A percentile compares a stretch with the other conserved stretches of the same genome.
Evolutionary conservation across 2,329 filamentous ascomycete species (phyloP).

Genomic region (Ascochyta pisi): DNA sequence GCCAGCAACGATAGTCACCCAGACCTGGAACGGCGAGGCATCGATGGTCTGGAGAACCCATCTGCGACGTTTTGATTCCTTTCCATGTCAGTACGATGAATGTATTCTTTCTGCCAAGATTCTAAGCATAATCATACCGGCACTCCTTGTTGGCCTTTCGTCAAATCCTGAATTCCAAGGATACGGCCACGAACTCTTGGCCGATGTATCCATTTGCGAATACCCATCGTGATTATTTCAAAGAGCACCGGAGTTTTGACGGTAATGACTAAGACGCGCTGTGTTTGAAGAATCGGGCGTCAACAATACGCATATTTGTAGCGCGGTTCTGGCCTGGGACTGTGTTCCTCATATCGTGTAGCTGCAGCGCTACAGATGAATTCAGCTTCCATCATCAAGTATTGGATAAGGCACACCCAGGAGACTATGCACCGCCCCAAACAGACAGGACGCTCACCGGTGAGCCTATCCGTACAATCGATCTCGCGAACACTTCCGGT

Average conservation of each 20-base stretch:
- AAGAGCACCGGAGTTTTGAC: too few species aligned
- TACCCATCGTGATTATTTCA: constrained; percentile 24
- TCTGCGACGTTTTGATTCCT: constrained; percentile 39
- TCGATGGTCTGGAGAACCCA: constrained; percentile 46
- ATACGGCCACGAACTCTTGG: constrained; percentile 34
- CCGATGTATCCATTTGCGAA: constrained; percentile 41
- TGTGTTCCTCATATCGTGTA: neutral
- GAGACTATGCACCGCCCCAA: constrained; percentile 13
- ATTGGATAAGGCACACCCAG: constrained; percentile 1
- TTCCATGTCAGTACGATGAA: neutral
- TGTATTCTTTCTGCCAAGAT: neutral
- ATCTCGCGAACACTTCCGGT: constrained; percentile 1
- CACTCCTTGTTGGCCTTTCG: constrained; percentile 40
- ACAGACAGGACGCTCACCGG: constrained; percentile 17
- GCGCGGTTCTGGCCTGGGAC: neutral
- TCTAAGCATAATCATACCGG: constrained; percentile 26
- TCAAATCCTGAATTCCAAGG: constrained; percentile 42
- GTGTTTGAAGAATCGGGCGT: neutral
- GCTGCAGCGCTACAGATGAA: neutral
- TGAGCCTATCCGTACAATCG: constrained; percentile 14
- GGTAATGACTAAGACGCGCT: neutral
- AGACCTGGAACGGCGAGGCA: constrained; percentile 41
- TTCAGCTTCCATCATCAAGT: constrained; percentile 29
- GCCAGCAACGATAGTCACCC: constrained; percentile 50
- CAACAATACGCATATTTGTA: neutral